Evolutionary conservation across 768 basidiomycete species (phyloP).

Genomic region (Tephrocybe sp.): DNA sequence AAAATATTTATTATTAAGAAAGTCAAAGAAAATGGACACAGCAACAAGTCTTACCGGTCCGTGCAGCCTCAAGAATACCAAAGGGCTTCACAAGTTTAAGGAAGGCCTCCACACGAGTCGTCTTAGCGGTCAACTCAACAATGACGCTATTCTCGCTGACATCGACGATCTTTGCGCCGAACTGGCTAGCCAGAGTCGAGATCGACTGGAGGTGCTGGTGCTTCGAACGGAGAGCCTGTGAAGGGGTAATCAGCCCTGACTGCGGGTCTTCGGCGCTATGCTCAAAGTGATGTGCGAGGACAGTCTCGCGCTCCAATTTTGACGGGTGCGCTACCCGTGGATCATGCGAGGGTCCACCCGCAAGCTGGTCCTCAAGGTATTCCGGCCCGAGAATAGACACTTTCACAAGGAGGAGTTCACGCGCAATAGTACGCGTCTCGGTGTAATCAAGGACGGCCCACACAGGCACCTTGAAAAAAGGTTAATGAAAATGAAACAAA

Average conservation of each 20-base stretch:
- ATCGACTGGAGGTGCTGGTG: constrained; percentile 91
- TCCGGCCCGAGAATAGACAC: constrained; percentile 97
- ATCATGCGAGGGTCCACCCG: constrained; percentile 82
- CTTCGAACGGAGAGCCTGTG: constrained; percentile 85
- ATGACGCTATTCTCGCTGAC: constrained; percentile 94
- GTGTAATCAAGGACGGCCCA: constrained; percentile 99
- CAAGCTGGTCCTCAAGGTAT: constrained; percentile 90
- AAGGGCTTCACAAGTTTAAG: constrained; percentile 89
- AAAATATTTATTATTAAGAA: no score
- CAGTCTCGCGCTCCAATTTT: constrained; percentile 71
- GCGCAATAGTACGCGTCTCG: constrained; percentile 84
- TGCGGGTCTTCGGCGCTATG: constrained; percentile 42
- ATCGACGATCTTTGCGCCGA: constrained; percentile 92
- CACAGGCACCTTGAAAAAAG: constrained; percentile 80
- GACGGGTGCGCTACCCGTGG: constrained; percentile 48
- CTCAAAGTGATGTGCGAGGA: constrained; percentile 80
- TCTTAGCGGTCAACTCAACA: constrained; percentile 94
- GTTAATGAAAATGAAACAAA: background rate
- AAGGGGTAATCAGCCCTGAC: constrained; percentile 58
- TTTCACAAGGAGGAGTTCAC: constrained; percentile 94
- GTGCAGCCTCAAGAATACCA: constrained; percentile 92
- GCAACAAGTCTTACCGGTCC: constrained; percentile 72
- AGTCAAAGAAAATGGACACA: no score
- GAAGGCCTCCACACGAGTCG: constrained; percentile 89
- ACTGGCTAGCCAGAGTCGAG: constrained; percentile 79